Evolutionary conservation across 768 basidiomycete species (phyloP), one percentile per base, ranked within the genome.

Genomic region (Boletellus ananiceps): DNA sequence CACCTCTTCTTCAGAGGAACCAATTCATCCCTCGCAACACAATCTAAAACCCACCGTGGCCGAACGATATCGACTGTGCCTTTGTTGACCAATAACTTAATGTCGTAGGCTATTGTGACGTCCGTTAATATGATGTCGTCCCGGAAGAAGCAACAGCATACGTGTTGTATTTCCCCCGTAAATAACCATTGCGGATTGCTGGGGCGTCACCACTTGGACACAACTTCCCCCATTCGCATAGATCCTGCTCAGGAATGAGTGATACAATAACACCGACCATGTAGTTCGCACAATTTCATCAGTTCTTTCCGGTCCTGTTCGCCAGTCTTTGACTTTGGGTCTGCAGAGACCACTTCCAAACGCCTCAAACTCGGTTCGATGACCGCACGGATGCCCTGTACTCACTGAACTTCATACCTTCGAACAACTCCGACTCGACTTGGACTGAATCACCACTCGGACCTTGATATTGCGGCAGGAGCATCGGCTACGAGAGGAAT

Each of bases 11-110:
- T 74, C 50, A 93, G 69, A 1, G 89, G 84, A 23, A 81, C 67
- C 16, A 74, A 71, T 49, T 78, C 70, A 11, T 75, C 77, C 25
- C 71, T 69, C 5, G 75, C 72, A n/a, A 94, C 74, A 19, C 85
- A 93, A 60, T 93, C 88, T 33, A 74, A 61, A 46, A 98, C 72
- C 93, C 93, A 98, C 25, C 77, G 69, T 0, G 94, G 90, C 47
- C 78, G 83, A 51, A 95, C 70, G 43, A 95, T 81, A 54, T 91
- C 85, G 47, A 82, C 71, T 1, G 74, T 71, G 4, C 76, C 84
- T 58, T 88, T 89, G 49, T 84, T 75, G 44, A 91, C 83, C 47
- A 88, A 67, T 46, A 81, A 66, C 63, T 80, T 84, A 57, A 90
- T 71, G 57, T 87, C 82, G 57, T 84, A 86, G 0, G 85, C 87